These are phyloP conservation scores for Candida verbasci DNA, from an alignment of 805 yeast genomes.

Conservation along the genomic window DNA sequence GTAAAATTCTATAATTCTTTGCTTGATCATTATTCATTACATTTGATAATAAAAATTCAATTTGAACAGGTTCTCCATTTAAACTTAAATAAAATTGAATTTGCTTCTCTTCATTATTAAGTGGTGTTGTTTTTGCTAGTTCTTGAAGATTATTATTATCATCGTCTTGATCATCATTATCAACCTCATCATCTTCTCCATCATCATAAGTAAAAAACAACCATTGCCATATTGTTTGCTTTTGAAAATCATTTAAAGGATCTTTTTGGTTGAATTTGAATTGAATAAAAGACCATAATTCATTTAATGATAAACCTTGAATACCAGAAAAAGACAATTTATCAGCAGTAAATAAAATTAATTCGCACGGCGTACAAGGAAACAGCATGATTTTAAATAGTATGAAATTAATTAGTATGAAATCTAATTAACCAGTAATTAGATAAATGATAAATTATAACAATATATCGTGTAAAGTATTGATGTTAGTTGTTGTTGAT, in stretches of 20 bases:
- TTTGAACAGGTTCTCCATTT: constrained; percentile 9
- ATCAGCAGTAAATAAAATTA: constrained; percentile 21
- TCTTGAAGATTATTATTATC: too few relatives aligned
- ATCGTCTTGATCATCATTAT: background rate
- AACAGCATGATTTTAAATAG: constrained; percentile 12
- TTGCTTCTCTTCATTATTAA: background rate
- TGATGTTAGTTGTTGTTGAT: too few relatives aligned
- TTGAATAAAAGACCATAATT: constrained; percentile 23
- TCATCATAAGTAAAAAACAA: constrained; percentile 20
- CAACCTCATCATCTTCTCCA: constrained; percentile 9
- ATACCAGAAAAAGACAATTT: constrained; percentile 30
- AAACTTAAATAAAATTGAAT: constrained; percentile 7
- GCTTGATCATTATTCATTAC: constrained; percentile 15
- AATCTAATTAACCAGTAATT: too few relatives aligned
- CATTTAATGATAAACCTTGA: constrained; percentile 21
- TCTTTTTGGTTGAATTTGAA: constrained; percentile 14
- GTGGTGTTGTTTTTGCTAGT: too few relatives aligned
- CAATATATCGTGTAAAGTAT: too few relatives aligned
- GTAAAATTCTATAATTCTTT: constrained; percentile 21
- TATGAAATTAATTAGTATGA: too few relatives aligned
- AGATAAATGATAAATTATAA: too few relatives aligned
- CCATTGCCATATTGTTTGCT: constrained; percentile 38
- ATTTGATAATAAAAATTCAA: constrained; percentile 15
- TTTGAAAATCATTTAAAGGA: constrained; percentile 30
- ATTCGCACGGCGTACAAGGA: constrained; percentile 22